Base-by-base conservation (phyloP, 805 yeast genomes). In the Yamadazyma philogaea region DNA sequence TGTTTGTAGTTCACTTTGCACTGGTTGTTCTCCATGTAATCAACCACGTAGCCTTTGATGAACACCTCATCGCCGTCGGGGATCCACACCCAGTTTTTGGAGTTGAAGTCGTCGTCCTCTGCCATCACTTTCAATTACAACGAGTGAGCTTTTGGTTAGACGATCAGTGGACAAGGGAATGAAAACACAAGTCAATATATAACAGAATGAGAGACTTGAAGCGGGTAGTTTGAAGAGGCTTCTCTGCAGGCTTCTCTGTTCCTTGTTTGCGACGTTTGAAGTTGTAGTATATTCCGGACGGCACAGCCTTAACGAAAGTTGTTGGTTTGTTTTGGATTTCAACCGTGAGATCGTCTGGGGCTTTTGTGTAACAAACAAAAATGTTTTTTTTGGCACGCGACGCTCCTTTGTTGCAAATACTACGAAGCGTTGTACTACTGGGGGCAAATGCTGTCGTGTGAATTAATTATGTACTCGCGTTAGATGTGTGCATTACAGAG, bases 1-100 rank as follows among this genome's bases (percentile, higher is more conserved):
- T 61, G 55, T 24, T 40, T 43, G 17, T 71, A 61, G 21, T 64
- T 61, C 21, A 69, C 74, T 33, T 66, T 61, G 37, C 66, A 57
- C 22, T 57, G 59, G 12, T 64, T 61, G 38, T 70, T 66, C 3
- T 45, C 64, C 35, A 60, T 48, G 46, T 70, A 66, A 47, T 72
- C 79, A 3, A 75, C 61, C 21, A 86, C 67, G 45, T 72, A 72
- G 0, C 86, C 95, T 51, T 79, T 79, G 38, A 70, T 64, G 58
- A 84, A 88, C 3, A 79, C 74, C 16, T 69, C 61, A 30, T 47
- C 49, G n/a, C 66, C 61, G 53, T 81, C 84, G 1, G 87, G 80
- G 18, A 87, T 70, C 96, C 96, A 88, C 2, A 87, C 91, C 79
- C 82, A 79, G 43, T 78, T 77, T 49, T 79, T 75, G 45, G 66